Percentiles rank a stretch among this genome's conserved stretches.
phyloP scores from a whole-genome alignment of 2,329 filamentous ascomycete genomes.

The Fusarium sp. region DNA sequence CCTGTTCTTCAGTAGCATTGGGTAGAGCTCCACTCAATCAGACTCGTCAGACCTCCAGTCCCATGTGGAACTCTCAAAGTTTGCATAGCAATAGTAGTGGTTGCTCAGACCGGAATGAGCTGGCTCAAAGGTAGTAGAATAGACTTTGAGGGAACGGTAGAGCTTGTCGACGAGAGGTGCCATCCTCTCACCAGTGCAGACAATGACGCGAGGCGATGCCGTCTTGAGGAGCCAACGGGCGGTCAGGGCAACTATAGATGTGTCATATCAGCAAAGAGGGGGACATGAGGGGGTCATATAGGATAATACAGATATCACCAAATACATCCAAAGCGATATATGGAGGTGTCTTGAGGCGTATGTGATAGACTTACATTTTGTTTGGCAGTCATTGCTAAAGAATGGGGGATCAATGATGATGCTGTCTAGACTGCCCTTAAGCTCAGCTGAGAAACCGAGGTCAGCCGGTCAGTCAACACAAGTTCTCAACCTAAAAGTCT shows the following conservation, averaged over 20 bases:
- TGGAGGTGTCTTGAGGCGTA: not conserved
- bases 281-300: not conserved
- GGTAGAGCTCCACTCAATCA: slow-evolving; percentile 5
- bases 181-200: slow-evolving; percentile 87
- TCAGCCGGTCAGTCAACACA: not conserved
- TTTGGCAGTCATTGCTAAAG: slow-evolving; percentile 85
- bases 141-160: slow-evolving; percentile 75
- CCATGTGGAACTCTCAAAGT: slow-evolving; percentile 77
- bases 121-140: slow-evolving; percentile 78
- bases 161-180: slow-evolving; percentile 74
- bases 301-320: not conserved
- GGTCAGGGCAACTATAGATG: slow-evolving; percentile 76
- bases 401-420: slow-evolving; percentile 87
- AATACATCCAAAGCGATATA: not conserved
- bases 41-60: slow-evolving; percentile 53
- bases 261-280: slow-evolving; percentile 31
- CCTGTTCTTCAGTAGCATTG: not conserved
- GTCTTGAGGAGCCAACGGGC: slow-evolving; percentile 79
- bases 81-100: slow-evolving; percentile 85
- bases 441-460: slow-evolving; percentile 54
- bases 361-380: slow-evolving; percentile 71
- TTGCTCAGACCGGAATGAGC: slow-evolving; percentile 84
- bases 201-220: slow-evolving; percentile 65
- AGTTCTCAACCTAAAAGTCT: not conserved
- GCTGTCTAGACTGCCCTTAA: slow-evolving; percentile 77